Evolutionary conservation across 2,329 filamentous ascomycete genomes (phyloP), one percentile per base, ranked within the genome.

Genomic region (Fusarium chuoi): DNA sequence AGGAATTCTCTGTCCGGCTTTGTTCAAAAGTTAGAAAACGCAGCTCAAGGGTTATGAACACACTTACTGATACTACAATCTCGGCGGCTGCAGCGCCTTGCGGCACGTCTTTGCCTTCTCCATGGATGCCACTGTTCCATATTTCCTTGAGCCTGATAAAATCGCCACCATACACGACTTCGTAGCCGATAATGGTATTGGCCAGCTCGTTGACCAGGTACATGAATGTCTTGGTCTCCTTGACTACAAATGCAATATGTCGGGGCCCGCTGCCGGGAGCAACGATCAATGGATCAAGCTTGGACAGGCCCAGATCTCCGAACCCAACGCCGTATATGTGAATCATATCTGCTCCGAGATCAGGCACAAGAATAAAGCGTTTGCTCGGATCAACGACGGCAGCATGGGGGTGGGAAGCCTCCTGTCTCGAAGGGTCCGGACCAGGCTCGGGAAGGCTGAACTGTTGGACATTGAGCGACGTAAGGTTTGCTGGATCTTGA

Each of bases 331-430:
- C 78, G 79, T 89, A 93, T 64, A 84, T 81, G 71, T 88, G 89
- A 54, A 93, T 80, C 12, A 89, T 76, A 75, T 94, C 92, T 64
- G 88, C 85, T 45, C 92, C 90, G 10, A 95, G 85, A 75, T 94
- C 92, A 3, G 91, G 91, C 14, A 90, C 86, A 14, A 93, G 77
- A 35, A 93, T 76, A 79, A 88, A 94, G n/a, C 84, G 77, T 11
- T 87, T 88, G 5, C 89, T 91, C 12, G 91, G 92, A 78, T 94
- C 92, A 39, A 91, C 78, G 58, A 92, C 79, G n/a, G 88, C 87
- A 78, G 92, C 83, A 80, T 93, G 91, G 24, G 91, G 90, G 78
- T 92, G 90, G 6, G 91, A 84, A 12, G 85, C 83, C 46, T 88
- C 84, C 80, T 93, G 89, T 58, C 88, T 87, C 10, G 81, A 78